Evolutionary conservation across 176 grass and related monocot genomes (phyloP).

Genomic region (Bothriochloa decipiens): DNA sequence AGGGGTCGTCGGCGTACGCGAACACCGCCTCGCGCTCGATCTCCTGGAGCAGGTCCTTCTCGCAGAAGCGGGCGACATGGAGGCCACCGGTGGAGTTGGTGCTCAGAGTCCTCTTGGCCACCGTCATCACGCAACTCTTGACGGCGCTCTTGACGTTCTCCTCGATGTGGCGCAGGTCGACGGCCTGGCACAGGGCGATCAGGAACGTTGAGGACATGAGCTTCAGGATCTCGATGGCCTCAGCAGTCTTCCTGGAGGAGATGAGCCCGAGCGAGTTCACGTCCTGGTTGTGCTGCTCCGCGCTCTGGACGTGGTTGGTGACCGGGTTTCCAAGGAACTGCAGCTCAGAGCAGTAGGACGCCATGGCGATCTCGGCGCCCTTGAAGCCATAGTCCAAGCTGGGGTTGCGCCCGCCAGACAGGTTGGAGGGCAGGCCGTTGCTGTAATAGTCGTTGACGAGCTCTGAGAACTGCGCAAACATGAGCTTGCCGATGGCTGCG

Average conservation of each 20-base stretch:
- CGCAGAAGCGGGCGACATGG: constrained; percentile 57
- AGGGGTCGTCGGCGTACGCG: constrained; percentile 73
- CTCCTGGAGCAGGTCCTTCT: constrained; percentile 64
- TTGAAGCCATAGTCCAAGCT: constrained; percentile 96
- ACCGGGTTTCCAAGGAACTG: constrained; percentile 91
- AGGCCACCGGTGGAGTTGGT: constrained; percentile 48
- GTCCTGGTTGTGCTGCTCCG: constrained; percentile 94
- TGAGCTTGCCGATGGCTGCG: constrained; percentile 90
- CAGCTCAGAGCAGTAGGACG: constrained; percentile 87
- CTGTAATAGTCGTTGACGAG: constrained; percentile 91
- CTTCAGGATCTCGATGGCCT: constrained; percentile 82
- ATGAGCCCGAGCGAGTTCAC: constrained; percentile 89
- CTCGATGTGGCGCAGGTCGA: constrained; percentile 77
- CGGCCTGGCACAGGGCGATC: constrained; percentile 73
- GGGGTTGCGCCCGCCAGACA: constrained; percentile 77
- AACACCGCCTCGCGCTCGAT: constrained; percentile 66
- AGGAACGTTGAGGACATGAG: constrained; percentile 92
- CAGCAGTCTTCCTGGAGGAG: constrained; percentile 81
- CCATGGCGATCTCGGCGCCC: constrained; percentile 93
- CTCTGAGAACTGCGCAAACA: constrained; percentile 93
- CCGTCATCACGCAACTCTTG: constrained; percentile 54
- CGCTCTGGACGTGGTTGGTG: constrained; percentile 92
- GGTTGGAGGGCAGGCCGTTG: constrained; percentile 84
- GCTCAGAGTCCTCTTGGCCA: constrained; percentile 63
- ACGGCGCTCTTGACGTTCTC: constrained; percentile 74